Conservation (phyloP, 345 rosid species). For the Durio zibethinus region DNA sequence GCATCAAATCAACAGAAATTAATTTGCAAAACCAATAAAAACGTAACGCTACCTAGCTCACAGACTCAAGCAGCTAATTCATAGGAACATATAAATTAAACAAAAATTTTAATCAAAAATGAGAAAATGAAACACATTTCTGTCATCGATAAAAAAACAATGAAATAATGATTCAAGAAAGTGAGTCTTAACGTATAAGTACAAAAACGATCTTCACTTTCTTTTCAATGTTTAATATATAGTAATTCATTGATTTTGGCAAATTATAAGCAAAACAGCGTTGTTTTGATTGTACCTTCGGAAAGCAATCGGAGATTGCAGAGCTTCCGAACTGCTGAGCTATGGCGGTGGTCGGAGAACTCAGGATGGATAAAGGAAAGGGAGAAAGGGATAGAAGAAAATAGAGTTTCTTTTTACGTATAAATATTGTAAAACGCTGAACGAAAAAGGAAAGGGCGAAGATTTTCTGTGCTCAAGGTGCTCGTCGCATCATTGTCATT, state of each 20-base stretch:
- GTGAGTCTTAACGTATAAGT: neutral
- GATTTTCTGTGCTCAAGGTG: conserved; percentile 16
- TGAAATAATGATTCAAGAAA: neutral
- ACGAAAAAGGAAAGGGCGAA: neutral
- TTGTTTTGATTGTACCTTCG: conserved; percentile 14
- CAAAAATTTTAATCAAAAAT: neutral
- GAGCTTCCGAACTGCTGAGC: conserved; percentile 16
- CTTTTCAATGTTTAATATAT: neutral
- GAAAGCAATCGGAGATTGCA: neutral
- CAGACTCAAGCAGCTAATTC: neutral
- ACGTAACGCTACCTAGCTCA: conserved; percentile 11
- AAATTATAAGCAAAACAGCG: neutral
- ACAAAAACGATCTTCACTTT: neutral
- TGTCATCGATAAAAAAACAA: conserved; percentile 10
- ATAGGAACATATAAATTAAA: neutral
- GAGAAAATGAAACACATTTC: conserved; percentile 9
- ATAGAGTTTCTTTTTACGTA: neutral
- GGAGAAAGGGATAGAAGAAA: neutral
- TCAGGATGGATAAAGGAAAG: conserved; percentile 30
- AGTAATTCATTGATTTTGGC: neutral
- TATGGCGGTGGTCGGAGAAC: conserved; percentile 34
- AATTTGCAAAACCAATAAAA: neutral
- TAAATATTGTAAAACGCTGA: neutral
- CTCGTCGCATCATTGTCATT: conserved; percentile 29
- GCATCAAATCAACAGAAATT: neutral